Evolutionary conservation across 768 basidiomycete species (phyloP).

Genomic region (Leucosporidium scottii): DNA sequence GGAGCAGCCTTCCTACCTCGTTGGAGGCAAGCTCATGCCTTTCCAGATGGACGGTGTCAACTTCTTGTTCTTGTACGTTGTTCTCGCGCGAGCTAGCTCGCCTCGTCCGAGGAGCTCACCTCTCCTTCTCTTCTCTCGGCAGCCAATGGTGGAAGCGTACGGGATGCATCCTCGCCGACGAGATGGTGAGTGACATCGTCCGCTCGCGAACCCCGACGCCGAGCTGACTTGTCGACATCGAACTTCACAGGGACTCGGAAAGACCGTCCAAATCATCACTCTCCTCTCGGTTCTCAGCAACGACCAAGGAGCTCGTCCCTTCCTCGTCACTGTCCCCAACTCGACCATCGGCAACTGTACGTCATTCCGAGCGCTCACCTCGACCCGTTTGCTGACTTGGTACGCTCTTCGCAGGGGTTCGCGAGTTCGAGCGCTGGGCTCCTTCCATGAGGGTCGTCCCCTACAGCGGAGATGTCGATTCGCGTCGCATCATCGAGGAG

Average conservation of each 20-base stretch:
- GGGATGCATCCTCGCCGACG: constrained; percentile 85
- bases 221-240: neutral
- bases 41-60: constrained; percentile 44
- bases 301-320: constrained; percentile 61
- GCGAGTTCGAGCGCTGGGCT: constrained; percentile 79
- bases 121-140: constrained; percentile 49
- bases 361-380: neutral
- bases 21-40: constrained; percentile 48
- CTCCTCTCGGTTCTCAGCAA: constrained; percentile 64
- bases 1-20: constrained; percentile 54
- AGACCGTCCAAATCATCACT: constrained; percentile 73
- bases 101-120: constrained; percentile 57
- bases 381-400: neutral
- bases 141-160: constrained; percentile 83
- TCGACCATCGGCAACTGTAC: constrained; percentile 76
- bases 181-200: constrained; percentile 54
- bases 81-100: neutral
- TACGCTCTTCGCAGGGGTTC: constrained; percentile 52
- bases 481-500: constrained; percentile 69
- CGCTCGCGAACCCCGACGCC: too few relatives aligned
- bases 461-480: constrained; percentile 65
- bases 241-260: constrained; percentile 54
- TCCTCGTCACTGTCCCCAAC: constrained; percentile 88
- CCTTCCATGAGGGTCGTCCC: constrained; percentile 65
- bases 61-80: constrained; percentile 37